phyloP scores from a whole-genome alignment of 345 rosid genomes.

The Luvunga scandens region DNA sequence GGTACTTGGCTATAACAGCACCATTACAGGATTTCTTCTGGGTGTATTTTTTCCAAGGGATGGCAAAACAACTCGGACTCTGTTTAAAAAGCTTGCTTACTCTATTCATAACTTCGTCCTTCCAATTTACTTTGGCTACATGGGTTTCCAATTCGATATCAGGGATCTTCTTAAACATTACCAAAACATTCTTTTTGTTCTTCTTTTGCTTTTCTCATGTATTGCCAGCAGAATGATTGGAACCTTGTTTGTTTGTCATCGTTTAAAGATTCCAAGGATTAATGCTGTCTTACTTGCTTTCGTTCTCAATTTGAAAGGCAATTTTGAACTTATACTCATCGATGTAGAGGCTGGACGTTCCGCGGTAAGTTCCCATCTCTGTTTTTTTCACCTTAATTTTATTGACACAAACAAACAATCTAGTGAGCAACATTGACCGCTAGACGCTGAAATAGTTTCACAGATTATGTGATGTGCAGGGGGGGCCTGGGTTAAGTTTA shows the following conservation, averaged over 20 bases:
- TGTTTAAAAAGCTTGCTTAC: slow-evolving; percentile 56
- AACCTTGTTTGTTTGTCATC: slow-evolving; percentile 49
- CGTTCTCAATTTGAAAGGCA: slow-evolving; percentile 68
- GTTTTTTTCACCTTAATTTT: neutral
- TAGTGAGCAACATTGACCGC: too few relatives aligned
- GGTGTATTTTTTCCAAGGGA: slow-evolving; percentile 79
- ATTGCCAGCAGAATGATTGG: slow-evolving; percentile 55
- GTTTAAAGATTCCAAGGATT: slow-evolving; percentile 49
- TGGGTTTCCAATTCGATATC: slow-evolving; percentile 64
- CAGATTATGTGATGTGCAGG: too few relatives aligned
- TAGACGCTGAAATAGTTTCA: too few relatives aligned
- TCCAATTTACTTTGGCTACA: slow-evolving; percentile 77
- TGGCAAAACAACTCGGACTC: slow-evolving; percentile 72
- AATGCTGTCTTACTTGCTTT: slow-evolving; percentile 52
- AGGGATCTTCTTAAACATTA: neutral
- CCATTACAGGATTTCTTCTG: slow-evolving; percentile 46
- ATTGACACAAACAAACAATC: too few relatives aligned
- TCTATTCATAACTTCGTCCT: slow-evolving; percentile 72
- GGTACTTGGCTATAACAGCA: slow-evolving; percentile 36
- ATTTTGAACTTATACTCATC: slow-evolving; percentile 56
- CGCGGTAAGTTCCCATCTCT: slow-evolving; percentile 16
- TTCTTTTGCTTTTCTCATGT: slow-evolving; percentile 38
- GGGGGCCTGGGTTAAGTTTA: too few relatives aligned
- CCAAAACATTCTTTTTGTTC: slow-evolving; percentile 20
- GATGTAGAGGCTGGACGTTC: slow-evolving; percentile 8